A percentile compares a stretch with the other conserved stretches of the same genome.
These are phyloP conservation scores for Acarospora socialis DNA, from an alignment of 2,329 filamentous ascomycete genomes.

Conservation along the genomic window DNA sequence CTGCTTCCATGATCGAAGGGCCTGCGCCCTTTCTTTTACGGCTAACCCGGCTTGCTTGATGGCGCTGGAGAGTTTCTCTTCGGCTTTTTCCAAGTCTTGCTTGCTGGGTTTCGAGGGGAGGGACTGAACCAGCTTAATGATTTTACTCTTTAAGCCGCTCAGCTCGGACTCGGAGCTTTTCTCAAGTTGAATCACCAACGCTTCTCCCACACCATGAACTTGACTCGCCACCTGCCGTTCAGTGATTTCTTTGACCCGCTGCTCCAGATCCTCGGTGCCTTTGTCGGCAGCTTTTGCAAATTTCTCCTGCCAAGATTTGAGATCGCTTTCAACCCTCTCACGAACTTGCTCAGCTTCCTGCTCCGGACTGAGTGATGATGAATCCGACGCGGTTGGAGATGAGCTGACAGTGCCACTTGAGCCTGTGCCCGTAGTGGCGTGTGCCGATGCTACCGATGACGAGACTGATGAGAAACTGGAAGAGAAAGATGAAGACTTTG, in stretches of 20 bases:
- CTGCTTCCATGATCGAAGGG: slow-evolving; percentile 62
- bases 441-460: slow-evolving; percentile 9
- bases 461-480: slow-evolving; percentile 10
- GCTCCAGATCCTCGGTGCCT: slow-evolving; percentile 54
- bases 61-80: slow-evolving; percentile 37
- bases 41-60: slow-evolving; percentile 55
- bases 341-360: slow-evolving; percentile 10
- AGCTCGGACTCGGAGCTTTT: slow-evolving; percentile 51
- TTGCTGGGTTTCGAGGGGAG: slow-evolving; percentile 46
- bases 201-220: slow-evolving; percentile 49
- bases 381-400: slow-evolving; percentile 19
- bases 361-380: slow-evolving; percentile 16
- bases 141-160: slow-evolving; percentile 49
- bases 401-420: no score
- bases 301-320: slow-evolving; percentile 75
- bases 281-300: slow-evolving; percentile 77
- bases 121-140: slow-evolving; percentile 39
- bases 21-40: slow-evolving; percentile 65
- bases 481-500: slow-evolving; percentile 16
- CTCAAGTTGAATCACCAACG: slow-evolving; percentile 54
- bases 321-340: slow-evolving; percentile 49
- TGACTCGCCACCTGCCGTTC: slow-evolving; percentile 53
- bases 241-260: slow-evolving; percentile 56
- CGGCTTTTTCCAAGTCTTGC: slow-evolving; percentile 35
- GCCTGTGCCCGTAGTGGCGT: slow-evolving; percentile 12